These are phyloP conservation scores for Westerdykella sp. DNA, from an alignment of 2,329 filamentous ascomycete species.

Conservation along the genomic window DNA sequence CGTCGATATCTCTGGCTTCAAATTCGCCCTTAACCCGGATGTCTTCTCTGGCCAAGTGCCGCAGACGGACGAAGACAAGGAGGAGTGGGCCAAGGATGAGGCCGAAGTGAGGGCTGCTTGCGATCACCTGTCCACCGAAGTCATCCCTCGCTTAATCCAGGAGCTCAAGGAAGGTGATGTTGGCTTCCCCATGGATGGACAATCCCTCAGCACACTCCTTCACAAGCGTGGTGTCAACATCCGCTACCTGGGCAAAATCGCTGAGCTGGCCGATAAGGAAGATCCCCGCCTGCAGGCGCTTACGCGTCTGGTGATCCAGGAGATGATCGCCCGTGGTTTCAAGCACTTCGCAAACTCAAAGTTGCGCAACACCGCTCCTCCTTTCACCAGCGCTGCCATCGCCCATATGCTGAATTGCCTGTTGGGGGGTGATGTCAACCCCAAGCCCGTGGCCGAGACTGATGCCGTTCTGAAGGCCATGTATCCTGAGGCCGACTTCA, in stretches of 20 bases:
- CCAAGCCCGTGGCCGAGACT: constrained; percentile 69
- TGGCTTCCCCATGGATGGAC: constrained; percentile 98
- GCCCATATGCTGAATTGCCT: constrained; percentile 92
- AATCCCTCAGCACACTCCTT: constrained; percentile 77
- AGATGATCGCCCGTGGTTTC: constrained; percentile 93
- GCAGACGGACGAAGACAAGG: constrained; percentile 85
- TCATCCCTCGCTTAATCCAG: constrained; percentile 77
- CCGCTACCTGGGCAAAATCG: constrained; percentile 84
- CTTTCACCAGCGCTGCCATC: constrained; percentile 72
- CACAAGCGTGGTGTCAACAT: constrained; percentile 98
- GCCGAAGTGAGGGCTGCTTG: constrained; percentile 80
- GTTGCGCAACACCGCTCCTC: constrained; percentile 70
- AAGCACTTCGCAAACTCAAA: constrained; percentile 83
- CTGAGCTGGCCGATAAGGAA: constrained; percentile 54
- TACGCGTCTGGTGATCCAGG: constrained; percentile 70
- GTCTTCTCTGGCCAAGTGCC: constrained; percentile 89
- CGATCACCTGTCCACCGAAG: constrained; percentile 65
- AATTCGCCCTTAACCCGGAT: constrained; percentile 86
- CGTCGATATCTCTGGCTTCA: constrained; percentile 81
- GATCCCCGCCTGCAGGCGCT: constrained; percentile 70
- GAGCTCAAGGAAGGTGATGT: constrained; percentile 89
- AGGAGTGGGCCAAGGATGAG: constrained; percentile 75
- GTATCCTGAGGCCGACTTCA: constrained; percentile 75
- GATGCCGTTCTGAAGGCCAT: constrained; percentile 67
- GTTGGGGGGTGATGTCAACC: constrained; percentile 68